Conservation (phyloP, 345 rosid species). For the Anastatica hierochuntica region DNA sequence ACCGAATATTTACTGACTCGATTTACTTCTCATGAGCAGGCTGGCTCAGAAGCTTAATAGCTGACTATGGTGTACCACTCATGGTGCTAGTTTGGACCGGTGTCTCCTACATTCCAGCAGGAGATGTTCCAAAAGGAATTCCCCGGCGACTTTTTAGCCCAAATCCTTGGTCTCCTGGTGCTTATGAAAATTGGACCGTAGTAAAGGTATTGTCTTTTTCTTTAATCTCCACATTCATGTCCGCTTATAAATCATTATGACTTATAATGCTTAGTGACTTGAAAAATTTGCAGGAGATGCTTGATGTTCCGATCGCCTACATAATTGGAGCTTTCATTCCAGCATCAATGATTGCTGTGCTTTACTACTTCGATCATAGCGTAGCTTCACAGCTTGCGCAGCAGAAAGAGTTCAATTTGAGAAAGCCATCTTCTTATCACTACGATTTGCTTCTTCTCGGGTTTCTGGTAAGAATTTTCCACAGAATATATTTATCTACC, state of each 20-base stretch:
- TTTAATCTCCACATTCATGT: background rate
- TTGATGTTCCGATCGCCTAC: constrained; percentile 60
- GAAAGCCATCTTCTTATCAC: constrained; percentile 86
- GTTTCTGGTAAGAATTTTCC: constrained; percentile 53
- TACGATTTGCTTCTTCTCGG: constrained; percentile 86
- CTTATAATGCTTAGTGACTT: constrained; percentile 1
- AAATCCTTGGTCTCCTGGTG: constrained; percentile 95
- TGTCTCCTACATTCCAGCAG: constrained; percentile 68
- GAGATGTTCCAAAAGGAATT: constrained; percentile 74
- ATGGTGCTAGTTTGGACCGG: constrained; percentile 94
- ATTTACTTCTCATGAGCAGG: no score
- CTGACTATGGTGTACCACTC: constrained; percentile 93
- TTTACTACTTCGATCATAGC: constrained; percentile 92
- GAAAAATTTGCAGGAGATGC: constrained; percentile 61
- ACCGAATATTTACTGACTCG: constrained; percentile 7
- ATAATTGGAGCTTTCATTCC: constrained; percentile 94
- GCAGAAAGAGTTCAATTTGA: constrained; percentile 87
- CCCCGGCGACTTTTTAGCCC: constrained; percentile 93
- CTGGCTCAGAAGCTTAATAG: constrained; percentile 77
- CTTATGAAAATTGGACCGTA: constrained; percentile 85
- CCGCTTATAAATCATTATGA: no score
- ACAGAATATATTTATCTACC: no score
- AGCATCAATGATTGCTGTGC: constrained; percentile 95
- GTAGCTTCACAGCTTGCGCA: constrained; percentile 98
- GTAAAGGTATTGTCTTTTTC: constrained; percentile 36